A percentile compares a stretch with the other conserved stretches of the same genome.
Evolutionary conservation across 768 basidiomycete species (phyloP).

Genomic region (Tricholoma matsutake): DNA sequence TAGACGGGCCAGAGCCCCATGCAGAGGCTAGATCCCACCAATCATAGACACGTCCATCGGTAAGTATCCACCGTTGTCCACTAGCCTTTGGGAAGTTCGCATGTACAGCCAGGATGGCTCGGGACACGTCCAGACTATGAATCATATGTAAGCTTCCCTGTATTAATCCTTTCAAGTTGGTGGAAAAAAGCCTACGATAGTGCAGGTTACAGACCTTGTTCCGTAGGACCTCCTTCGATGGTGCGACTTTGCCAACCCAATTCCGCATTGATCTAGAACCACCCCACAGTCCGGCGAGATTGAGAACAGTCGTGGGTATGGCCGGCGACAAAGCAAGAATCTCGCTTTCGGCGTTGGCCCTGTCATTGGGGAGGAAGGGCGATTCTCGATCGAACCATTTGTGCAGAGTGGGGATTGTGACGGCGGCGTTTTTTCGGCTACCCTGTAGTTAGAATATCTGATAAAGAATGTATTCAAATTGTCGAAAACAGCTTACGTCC

Average conservation of each 20-base stretch:
- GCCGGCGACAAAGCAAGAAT: slow-evolving; percentile 41
- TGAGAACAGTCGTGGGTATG: slow-evolving; percentile 50
- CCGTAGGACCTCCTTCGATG: slow-evolving; percentile 50
- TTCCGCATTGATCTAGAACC: slow-evolving; percentile 45
- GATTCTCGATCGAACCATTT: slow-evolving; percentile 55
- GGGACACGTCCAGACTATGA: slow-evolving; percentile 58
- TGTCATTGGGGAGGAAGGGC: slow-evolving; percentile 37
- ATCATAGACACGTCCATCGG: slow-evolving; percentile 56
- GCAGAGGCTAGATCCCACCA: slow-evolving; percentile 66
- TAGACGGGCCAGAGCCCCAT: slow-evolving; percentile 36
- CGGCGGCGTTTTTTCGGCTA: slow-evolving; percentile 9
- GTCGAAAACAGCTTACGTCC: slow-evolving; percentile 40
- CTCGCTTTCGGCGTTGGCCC: slow-evolving; percentile 54
- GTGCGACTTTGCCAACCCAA: slow-evolving; percentile 52
- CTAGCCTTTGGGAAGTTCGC: slow-evolving; percentile 37
- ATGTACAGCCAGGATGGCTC: slow-evolving; percentile 58
- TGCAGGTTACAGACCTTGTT: slow-evolving; percentile 37
- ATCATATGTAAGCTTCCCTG: slow-evolving; percentile 61
- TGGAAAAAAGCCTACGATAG: neutral
- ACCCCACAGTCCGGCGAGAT: slow-evolving; percentile 65
- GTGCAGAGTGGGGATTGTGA: slow-evolving; percentile 7
- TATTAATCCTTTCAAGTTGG: neutral
- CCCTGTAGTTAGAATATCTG: slow-evolving; percentile 9
- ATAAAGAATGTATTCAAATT: neutral
- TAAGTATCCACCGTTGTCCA: slow-evolving; percentile 56